Conservation (phyloP, 2,329 filamentous ascomycete species). For the Phaeoacremonium minimum region DNA sequence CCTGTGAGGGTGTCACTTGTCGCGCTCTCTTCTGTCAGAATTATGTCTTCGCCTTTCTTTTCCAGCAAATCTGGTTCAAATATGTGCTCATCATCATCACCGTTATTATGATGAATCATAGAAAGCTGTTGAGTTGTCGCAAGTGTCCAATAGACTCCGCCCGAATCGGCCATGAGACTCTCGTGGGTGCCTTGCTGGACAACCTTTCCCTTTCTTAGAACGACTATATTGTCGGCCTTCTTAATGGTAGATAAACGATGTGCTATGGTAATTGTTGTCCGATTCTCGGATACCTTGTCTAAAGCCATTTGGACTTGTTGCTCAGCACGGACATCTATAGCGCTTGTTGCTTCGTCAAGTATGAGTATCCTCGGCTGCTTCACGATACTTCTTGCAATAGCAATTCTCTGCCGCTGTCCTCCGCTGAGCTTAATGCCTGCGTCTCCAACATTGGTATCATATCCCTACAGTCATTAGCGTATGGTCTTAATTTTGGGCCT, state of each 20-base stretch:
- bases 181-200: constrained; percentile 59
- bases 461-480: constrained; percentile 41
- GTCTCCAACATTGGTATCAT: constrained; percentile 72
- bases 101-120: neutral
- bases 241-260: constrained; percentile 52
- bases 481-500: neutral
- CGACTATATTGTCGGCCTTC: constrained; percentile 59
- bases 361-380: constrained; percentile 48
- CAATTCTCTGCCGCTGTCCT: constrained; percentile 78
- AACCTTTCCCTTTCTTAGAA: constrained; percentile 52
- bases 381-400: constrained; percentile 44
- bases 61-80: neutral
- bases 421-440: constrained; percentile 70
- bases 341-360: constrained; percentile 63
- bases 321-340: constrained; percentile 36
- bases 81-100: neutral
- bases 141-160: constrained; percentile 15
- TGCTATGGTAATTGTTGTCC: constrained; percentile 62
- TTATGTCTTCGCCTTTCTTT: neutral
- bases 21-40: neutral
- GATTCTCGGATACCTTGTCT: constrained; percentile 43
- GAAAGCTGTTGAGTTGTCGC: constrained; percentile 1
- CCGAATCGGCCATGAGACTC: constrained; percentile 37
- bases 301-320: constrained; percentile 50
- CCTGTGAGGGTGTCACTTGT: neutral